phyloP scores from a whole-genome alignment of 192 early-diverging fungal genomes.

The Haplosporangium gracile region DNA sequence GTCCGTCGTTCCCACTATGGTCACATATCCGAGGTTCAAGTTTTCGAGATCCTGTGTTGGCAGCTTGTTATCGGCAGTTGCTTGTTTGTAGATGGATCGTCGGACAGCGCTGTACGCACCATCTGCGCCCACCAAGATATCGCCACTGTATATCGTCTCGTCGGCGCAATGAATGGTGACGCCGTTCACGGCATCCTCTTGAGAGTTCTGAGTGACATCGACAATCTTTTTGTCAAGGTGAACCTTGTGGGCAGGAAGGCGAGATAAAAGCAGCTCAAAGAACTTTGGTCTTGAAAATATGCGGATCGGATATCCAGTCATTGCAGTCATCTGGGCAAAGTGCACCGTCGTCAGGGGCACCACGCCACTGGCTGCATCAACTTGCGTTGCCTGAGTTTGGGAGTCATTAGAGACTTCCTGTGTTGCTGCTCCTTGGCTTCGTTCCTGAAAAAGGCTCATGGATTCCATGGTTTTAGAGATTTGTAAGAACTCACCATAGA shows the following conservation, averaged over 20 bases:
- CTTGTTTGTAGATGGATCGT: neutral
- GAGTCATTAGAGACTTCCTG: no score
- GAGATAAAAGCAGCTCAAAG: neutral
- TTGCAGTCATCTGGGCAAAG: no score
- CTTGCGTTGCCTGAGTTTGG: no score
- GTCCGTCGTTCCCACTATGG: slow-evolving; percentile 9
- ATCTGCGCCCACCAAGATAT: neutral
- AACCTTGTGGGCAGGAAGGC: neutral
- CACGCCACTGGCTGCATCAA: no score
- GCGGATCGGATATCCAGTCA: neutral
- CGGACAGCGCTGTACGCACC: slow-evolving; percentile 1
- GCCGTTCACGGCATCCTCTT: neutral
- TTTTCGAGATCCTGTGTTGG: neutral
- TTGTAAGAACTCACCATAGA: neutral
- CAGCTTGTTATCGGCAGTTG: neutral
- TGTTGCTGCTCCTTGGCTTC: no score
- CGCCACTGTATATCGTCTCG: neutral
- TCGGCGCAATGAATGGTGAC: neutral
- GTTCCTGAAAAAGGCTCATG: no score
- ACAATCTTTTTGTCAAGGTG: neutral
- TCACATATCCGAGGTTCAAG: slow-evolving; percentile 4
- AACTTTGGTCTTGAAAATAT: neutral
- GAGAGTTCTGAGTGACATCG: neutral
- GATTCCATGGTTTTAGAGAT: no score
- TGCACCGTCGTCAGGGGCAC: no score